A percentile compares a stretch with the other conserved stretches of the same genome.
Conservation (phyloP, 306 rosid species). For the Dryas drummondii region DNA sequence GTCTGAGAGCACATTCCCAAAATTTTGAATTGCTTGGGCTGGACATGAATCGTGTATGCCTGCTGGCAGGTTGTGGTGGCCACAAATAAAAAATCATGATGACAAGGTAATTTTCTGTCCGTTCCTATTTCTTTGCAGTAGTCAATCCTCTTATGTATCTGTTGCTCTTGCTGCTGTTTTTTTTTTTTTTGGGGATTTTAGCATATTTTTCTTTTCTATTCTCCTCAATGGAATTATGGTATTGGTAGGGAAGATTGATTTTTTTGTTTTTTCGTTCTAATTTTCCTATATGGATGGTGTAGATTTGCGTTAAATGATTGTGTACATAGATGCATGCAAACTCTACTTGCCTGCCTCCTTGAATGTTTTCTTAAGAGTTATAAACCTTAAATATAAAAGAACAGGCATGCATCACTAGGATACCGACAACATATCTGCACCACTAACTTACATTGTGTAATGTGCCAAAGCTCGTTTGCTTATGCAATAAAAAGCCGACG, state of each 20-base stretch:
- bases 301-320: background rate
- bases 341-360: background rate
- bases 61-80: constrained; percentile 34
- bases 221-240: background rate
- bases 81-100: constrained; percentile 12
- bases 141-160: background rate
- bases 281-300: background rate
- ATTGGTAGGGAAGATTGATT: background rate
- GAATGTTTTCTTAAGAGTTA: background rate
- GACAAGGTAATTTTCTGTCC: constrained; percentile 38
- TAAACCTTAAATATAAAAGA: background rate
- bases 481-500: too few species aligned
- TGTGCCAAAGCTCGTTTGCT: too few species aligned
- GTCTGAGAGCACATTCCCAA: constrained; percentile 31
- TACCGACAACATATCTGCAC: background rate
- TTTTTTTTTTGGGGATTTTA: too few species aligned
- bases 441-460: background rate
- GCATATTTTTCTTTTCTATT: background rate
- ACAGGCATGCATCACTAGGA: background rate
- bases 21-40: constrained; percentile 57
- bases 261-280: background rate
- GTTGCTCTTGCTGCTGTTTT: background rate
- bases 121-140: background rate
- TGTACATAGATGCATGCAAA: background rate
- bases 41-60: constrained; percentile 31